Conservation (phyloP, 805 yeast species). For the Blastobotrys terrestris region DNA sequence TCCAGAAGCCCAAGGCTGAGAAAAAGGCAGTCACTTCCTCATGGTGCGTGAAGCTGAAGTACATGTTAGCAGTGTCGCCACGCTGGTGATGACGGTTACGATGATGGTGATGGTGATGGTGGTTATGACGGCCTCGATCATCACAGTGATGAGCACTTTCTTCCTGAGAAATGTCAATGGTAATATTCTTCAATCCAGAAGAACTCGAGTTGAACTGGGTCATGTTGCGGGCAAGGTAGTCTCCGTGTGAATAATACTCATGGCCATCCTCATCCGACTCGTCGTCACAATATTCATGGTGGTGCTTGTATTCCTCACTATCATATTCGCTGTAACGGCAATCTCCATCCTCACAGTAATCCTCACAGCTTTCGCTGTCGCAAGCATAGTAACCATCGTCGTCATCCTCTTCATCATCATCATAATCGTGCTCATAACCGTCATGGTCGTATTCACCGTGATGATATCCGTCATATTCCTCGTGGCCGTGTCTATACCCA, state of each 20-base stretch:
- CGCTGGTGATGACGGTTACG: neutral
- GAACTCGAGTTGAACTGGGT: neutral
- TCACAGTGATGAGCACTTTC: neutral
- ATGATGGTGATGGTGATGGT: neutral
- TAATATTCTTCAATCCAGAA: neutral
- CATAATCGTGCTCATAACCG: too few species aligned
- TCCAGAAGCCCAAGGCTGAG: neutral
- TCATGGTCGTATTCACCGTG: neutral
- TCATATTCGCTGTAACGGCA: too few species aligned
- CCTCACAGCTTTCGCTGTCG: neutral
- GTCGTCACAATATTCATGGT: too few species aligned
- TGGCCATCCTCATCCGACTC: neutral
- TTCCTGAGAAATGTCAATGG: neutral
- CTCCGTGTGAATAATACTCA: neutral
- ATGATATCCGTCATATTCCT: neutral
- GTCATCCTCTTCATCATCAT: neutral
- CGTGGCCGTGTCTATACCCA: neutral
- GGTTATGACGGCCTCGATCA: neutral
- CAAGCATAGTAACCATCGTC: neutral
- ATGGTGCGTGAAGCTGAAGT: slow-evolving; percentile 3
- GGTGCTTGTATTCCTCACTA: too few species aligned
- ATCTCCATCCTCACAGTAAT: neutral
- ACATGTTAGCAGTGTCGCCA: neutral
- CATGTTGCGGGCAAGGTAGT: neutral
- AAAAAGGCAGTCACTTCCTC: neutral